These are phyloP conservation scores for Pulveroboletus ravenelii DNA, from an alignment of 768 basidiomycete species.

Conservation along the genomic window DNA sequence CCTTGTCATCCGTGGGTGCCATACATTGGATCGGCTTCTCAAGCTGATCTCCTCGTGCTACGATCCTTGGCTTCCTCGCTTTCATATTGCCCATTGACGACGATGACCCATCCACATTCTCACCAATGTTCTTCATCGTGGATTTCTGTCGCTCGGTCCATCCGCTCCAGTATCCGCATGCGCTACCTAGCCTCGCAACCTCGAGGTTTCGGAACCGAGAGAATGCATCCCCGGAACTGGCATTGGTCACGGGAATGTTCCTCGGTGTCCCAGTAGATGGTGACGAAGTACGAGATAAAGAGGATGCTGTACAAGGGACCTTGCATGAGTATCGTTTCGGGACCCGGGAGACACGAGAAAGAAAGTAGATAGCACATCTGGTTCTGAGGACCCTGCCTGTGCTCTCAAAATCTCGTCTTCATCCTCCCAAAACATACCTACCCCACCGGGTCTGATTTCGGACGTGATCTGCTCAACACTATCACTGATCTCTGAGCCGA, in stretches of 20 bases:
- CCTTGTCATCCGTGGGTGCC: constrained; percentile 3
- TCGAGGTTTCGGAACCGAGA: constrained; percentile 32
- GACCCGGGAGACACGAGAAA: background rate
- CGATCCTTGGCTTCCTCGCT: constrained; percentile 15
- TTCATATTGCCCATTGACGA: background rate
- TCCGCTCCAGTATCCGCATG: constrained; percentile 38
- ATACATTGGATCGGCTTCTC: constrained; percentile 2
- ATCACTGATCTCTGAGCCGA: constrained; percentile 7
- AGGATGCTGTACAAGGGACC: background rate
- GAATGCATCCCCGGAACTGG: constrained; percentile 17
- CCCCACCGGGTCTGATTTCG: background rate
- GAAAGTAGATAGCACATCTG: constrained; percentile 1
- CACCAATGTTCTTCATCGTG: background rate
- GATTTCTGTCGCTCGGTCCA: constrained; percentile 14
- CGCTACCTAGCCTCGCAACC: constrained; percentile 37
- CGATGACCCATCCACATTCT: background rate
- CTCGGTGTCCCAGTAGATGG: background rate
- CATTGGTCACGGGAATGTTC: background rate
- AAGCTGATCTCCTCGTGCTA: constrained; percentile 5
- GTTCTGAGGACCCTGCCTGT: background rate
- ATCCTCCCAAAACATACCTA: constrained; percentile 27
- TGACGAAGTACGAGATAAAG: background rate
- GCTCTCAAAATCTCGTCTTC: constrained; percentile 17
- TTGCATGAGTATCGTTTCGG: background rate
- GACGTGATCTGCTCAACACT: background rate